Base-by-base conservation (phyloP, 2,329 filamentous ascomycete species). In the Truncatella angustata region DNA sequence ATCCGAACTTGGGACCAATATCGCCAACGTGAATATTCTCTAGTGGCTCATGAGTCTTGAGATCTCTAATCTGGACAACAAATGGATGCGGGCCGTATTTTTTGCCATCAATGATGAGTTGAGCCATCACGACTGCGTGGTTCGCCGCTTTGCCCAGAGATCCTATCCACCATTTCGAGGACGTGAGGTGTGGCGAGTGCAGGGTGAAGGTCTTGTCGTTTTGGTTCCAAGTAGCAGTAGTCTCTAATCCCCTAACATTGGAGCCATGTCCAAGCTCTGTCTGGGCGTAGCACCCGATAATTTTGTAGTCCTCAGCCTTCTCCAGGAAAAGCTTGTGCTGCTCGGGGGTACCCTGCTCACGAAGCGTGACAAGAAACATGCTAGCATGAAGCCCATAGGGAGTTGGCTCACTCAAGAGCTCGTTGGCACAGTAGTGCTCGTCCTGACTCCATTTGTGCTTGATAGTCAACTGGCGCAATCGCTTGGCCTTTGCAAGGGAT, bases 101-200 rank as follows among this genome's bases (percentile, higher is more conserved):
- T 70, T 87, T 88, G 58, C 86, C 87, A 54, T 75, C 73, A 55
- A 91, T 79, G 56, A 85, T 80, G 24, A 92, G 76, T 69, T 91
- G 88, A 0, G 89, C 88, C 78, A 92, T 90, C 3, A 92, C 87
- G 2, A 90, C 83, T 1, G 88, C 88, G 63, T 90, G 79, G 65
- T 90, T 92, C 40, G 89, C 88, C 3, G 85, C 86, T 60, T 86
- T 79, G 48, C 88, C 89, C 3, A 92, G 77, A 10, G 87, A 88
- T 1, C 89, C 89, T 60, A 91, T 91, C 89, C 89, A 92, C 88
- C 88, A 93, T 66, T 93, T 93, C 30, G 86, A 87, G 0, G 88
- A 81, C 2, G 88, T 91, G 51, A 91, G 75, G 55, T 83, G 77
- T 9, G 88, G 88, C 0, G 86, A 90, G 69, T 91, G 84, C 32